phyloP scores from a whole-genome alignment of 1,284 basidiomycete genomes.

The Sporisorium exsertum region DNA sequence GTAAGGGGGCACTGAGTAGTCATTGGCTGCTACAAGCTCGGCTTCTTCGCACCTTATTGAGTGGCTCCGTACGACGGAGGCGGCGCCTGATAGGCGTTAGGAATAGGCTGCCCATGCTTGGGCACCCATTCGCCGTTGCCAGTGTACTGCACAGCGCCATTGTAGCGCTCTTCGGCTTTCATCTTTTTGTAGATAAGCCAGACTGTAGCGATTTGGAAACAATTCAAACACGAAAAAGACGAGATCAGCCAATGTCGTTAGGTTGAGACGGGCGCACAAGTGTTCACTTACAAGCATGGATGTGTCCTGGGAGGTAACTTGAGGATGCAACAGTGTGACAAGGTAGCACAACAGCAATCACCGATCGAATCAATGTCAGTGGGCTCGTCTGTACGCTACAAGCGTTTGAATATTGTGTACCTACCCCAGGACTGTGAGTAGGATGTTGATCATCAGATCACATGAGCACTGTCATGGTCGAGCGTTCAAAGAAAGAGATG shows the following conservation, averaged over 20 bases:
- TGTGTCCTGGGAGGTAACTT: conserved; percentile 43
- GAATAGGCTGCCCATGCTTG: conserved; percentile 31
- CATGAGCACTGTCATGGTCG: conserved; percentile 50
- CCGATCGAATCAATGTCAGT: background rate
- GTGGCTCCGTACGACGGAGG: conserved; percentile 44
- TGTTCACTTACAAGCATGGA: conserved; percentile 43
- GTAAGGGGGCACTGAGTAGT: background rate
- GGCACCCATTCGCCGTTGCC: conserved; percentile 57
- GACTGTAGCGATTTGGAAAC: conserved; percentile 16
- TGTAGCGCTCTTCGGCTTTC: conserved; percentile 56
- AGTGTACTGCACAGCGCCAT: conserved; percentile 43
- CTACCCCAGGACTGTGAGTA: conserved; percentile 76
- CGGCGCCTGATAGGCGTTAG: conserved; percentile 21
- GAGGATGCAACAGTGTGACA: background rate
- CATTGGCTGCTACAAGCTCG: too few species aligned
- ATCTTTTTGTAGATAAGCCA: conserved; percentile 59
- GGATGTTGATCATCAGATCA: conserved; percentile 83
- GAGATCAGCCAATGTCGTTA: background rate
- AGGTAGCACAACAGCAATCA: background rate
- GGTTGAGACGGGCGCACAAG: too few species aligned
- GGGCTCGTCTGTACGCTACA: background rate
- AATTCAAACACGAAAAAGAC: too few species aligned
- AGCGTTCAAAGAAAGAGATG: background rate
- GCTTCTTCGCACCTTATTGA: conserved; percentile 1
- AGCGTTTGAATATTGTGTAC: background rate